Base-by-base conservation (phyloP, 1,139 yeast species). In the Pichia terricola region DNA sequence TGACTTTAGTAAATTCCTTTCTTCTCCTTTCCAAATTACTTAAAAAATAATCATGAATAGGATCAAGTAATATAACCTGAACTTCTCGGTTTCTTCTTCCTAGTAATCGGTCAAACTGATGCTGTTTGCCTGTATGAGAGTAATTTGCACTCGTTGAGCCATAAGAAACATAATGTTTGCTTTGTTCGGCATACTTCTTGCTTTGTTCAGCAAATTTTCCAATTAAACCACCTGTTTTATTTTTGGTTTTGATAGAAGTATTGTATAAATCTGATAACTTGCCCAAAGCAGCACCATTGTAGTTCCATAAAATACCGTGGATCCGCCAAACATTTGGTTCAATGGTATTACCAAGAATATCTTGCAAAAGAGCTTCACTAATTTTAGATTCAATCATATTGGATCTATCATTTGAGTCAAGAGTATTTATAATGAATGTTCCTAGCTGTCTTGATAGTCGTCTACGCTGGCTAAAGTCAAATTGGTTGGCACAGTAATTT, bases 321-420 rank as follows among this genome's bases (percentile, higher is more conserved):
- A 70, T 71, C 2, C 59, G 55, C 46, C 69, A 60, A 27, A 81
- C 61, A 35, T 73, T 78, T 6, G 71, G 65, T 2, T 42, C 42
- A 4, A 67, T 52, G 3, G 57, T 57, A 4, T 39, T 11, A 40
- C 72, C 62, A 46, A 81, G 70, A 6, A 84, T 79, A 39, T 75
- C 60, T 41, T 74, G 77, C 26, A 82, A 61, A 4, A 80, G 81
- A 55, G 77, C 81, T 53, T 74, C 81, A 52, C 79, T 70, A 5
- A 83, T 70, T 25, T 77, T 67, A 50, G 73, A 75, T 42, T 79
- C 76, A 7, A 82, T 68, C 22, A 16, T 16, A 59, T 94, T 94
- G 1, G 98, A 94, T 59, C 99, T 71, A 60, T 94, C 99, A 45
- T 94, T 69, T 63, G 98, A 91, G 62, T 91, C 99, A 52, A 91